Conservation (phyloP, 208 protist species). For the Crithidia mellificae region DNA sequence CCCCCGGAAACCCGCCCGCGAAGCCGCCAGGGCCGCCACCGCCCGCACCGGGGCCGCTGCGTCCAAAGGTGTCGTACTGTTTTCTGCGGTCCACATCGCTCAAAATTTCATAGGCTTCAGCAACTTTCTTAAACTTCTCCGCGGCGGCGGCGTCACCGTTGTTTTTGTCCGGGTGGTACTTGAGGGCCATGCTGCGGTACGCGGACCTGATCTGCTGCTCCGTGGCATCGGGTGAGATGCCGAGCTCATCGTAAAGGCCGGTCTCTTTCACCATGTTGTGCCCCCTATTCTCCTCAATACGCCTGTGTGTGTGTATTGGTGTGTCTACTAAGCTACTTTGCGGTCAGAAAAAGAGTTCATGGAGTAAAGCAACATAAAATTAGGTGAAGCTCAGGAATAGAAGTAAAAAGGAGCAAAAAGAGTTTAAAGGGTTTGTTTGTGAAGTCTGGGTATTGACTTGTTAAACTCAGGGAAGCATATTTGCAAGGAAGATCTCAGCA, state of each 20-base stretch:
- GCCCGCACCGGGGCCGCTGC: conserved; percentile 85
- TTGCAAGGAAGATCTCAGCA: too few relatives aligned
- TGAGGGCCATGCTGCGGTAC: conserved; percentile 85
- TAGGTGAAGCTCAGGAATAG: too few relatives aligned
- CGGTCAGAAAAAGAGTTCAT: too few relatives aligned
- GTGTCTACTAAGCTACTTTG: too few relatives aligned
- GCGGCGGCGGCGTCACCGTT: conserved; percentile 64
- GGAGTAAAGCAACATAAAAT: too few relatives aligned
- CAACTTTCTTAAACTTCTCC: conserved; percentile 86
- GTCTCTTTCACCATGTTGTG: conserved; percentile 76
- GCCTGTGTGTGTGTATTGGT: not conserved
- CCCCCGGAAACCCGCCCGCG: conserved; percentile 80
- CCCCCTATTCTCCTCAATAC: not conserved
- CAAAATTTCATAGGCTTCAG: conserved; percentile 95
- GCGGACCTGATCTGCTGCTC: conserved; percentile 82
- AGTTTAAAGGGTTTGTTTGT: too few relatives aligned
- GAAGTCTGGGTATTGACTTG: too few relatives aligned
- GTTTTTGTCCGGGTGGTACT: conserved; percentile 92
- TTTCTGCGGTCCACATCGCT: conserved; percentile 86
- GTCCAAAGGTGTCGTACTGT: conserved; percentile 91
- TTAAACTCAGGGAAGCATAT: too few relatives aligned
- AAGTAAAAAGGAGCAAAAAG: too few relatives aligned
- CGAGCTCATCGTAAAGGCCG: conserved; percentile 80
- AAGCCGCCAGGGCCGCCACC: conserved; percentile 11
- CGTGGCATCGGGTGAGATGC: conserved; percentile 63